These are phyloP conservation scores for Trifolium subterraneum DNA, from an alignment of 306 rosid species.

Conservation along the genomic window DNA sequence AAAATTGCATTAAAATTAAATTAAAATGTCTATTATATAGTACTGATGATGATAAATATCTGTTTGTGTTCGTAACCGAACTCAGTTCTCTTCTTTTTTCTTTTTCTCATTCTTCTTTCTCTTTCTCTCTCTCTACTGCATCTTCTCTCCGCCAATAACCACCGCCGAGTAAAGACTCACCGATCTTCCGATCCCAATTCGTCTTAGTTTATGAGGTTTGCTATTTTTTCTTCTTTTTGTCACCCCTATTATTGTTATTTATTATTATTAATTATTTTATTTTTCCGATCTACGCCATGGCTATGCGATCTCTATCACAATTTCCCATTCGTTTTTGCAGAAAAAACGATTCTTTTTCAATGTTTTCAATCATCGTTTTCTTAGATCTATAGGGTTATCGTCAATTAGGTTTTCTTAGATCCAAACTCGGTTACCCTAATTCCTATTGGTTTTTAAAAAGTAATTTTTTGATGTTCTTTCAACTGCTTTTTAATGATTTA, in stretches of 20 bases:
- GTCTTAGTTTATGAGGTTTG: slow-evolving; percentile 98
- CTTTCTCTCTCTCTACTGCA: not conserved
- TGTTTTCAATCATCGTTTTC: not conserved
- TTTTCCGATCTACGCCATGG: slow-evolving; percentile 27
- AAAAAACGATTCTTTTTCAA: not conserved
- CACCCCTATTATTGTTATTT: not conserved
- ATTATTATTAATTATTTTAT: not conserved
- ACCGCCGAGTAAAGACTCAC: slow-evolving; percentile 54
- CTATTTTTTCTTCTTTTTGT: not conserved
- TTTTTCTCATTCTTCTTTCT: not conserved
- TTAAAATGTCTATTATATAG: too few species aligned
- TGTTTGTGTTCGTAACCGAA: not conserved
- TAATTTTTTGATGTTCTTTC: not conserved
- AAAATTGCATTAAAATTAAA: too few species aligned
- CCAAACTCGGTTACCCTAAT: slow-evolving; percentile 3
- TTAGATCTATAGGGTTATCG: slow-evolving; percentile 23
- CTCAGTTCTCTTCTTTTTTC: not conserved
- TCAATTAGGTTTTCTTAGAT: slow-evolving; percentile 3
- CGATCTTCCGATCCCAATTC: slow-evolving; percentile 76
- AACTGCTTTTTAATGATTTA: not conserved
- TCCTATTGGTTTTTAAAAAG: not conserved
- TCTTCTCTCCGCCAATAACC: slow-evolving; percentile 17
- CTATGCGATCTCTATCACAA: slow-evolving; percentile 6
- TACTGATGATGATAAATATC: slow-evolving; percentile 33
- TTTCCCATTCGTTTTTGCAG: not conserved